Evolutionary conservation across 345 rosid genomes (phyloP), one percentile per base, ranked within the genome.

Genomic region (Aquilaria yunnanensis): DNA sequence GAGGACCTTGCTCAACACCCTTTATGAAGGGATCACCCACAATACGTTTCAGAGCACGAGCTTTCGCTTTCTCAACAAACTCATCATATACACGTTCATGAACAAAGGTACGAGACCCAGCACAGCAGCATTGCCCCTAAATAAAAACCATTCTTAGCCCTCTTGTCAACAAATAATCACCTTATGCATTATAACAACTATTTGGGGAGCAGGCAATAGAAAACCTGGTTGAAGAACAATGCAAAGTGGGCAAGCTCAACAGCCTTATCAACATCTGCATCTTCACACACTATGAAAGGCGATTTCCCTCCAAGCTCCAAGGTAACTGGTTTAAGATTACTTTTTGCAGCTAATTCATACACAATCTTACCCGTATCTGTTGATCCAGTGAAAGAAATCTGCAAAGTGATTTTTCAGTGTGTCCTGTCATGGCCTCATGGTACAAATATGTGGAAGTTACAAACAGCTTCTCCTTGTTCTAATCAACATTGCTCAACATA

Each of bases 111-210:
- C 97, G 92, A 63, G 97, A 94, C 50, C 99, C 99, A 13, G 99
- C 95, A 9, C 92, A 86, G 75, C 99, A 94, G 70, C 99, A 90
- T 80, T 94, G 99, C 9, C 99, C 99, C 99, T 94, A 70, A 46
- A 66, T 32, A 52, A 14, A 63, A 52, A 57, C 32, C 41, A 41
- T 14, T 58, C 31, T 30, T 41, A 59, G 8, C 43, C 43, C 52
- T 57, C 60, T 31, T 56, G 14, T 56, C 43, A 13, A 12, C 12
- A 3, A 37, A 11, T 30, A 10, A 49, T 62, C 43, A n/a, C 64
- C 46, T 64, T 43, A 66, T 8, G 30, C 4, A 30, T 5, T 32
- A 47, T 6, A 10, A 14, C 12, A 4, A 31, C 10, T 29, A 33
- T n/a, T 32, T 10, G 31, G 8, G 45, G 11, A 64, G 47, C 41